These are phyloP conservation scores for Exobasidium cylindrosporum DNA, from an alignment of 1,284 basidiomycete genomes.

Conservation along the genomic window DNA sequence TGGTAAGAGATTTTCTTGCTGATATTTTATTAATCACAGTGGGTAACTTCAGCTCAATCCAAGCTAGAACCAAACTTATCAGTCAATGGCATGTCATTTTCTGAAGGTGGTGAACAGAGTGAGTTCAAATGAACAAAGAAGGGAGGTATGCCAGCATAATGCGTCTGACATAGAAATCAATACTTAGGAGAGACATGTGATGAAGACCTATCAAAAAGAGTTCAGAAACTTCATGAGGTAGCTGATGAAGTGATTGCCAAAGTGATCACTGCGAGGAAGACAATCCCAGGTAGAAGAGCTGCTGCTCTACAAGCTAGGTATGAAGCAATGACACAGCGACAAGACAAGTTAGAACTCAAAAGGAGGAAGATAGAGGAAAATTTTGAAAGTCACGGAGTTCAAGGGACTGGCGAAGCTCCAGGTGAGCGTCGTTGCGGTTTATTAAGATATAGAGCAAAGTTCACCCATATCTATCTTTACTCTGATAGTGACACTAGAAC, in stretches of 20 bases:
- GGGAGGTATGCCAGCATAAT: not conserved
- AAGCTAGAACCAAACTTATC: constrained; percentile 15
- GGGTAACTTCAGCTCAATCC: not conserved
- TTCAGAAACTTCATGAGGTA: constrained; percentile 8
- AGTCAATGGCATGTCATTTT: constrained; percentile 16
- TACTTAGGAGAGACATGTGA: constrained; percentile 5
- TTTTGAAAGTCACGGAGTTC: not conserved
- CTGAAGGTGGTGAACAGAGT: constrained; percentile 1
- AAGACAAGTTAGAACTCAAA: not conserved
- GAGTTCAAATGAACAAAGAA: not conserved
- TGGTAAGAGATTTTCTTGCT: not conserved
- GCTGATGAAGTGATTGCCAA: constrained; percentile 5
- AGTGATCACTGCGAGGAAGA: not conserved
- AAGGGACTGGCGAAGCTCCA: not conserved
- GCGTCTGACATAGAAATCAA: constrained; percentile 17
- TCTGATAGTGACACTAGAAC: not conserved
- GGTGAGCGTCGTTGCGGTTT: too few species aligned
- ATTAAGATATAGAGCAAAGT: too few species aligned
- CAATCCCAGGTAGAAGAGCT: constrained; percentile 3
- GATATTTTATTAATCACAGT: not conserved
- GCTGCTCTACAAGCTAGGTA: not conserved
- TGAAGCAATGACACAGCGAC: not conserved
- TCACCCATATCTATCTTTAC: too few species aligned
- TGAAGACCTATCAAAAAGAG: not conserved
- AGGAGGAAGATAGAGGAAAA: constrained; percentile 4